These are phyloP conservation scores for Apocynum venetum DNA, from an alignment of 257 asterid species.

Conservation along the genomic window DNA sequence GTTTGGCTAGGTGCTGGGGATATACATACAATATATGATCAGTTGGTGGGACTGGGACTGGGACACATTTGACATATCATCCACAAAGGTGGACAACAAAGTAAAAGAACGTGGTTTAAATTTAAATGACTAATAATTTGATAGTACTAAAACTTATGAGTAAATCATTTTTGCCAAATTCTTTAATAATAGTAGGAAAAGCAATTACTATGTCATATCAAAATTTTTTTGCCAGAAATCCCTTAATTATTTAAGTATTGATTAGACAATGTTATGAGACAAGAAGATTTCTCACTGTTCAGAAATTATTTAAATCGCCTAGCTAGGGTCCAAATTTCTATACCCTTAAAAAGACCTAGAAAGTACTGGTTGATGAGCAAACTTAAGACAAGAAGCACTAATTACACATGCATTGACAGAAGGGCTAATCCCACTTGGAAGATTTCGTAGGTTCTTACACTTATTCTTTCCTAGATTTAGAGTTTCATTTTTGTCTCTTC, in stretches of 20 bases:
- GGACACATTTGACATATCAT: neutral
- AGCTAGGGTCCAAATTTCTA: constrained; percentile 4
- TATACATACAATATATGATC: neutral
- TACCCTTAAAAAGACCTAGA: neutral
- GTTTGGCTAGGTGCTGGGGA: neutral
- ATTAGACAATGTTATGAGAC: neutral
- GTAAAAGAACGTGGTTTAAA: constrained; percentile 6
- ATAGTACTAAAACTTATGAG: no score
- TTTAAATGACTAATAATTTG: neutral
- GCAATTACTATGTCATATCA: neutral
- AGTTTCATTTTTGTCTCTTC: constrained; percentile 13
- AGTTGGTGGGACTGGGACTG: neutral
- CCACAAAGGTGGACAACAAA: neutral
- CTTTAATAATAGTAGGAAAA: neutral
- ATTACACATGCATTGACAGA: constrained; percentile 12
- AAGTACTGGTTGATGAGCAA: neutral
- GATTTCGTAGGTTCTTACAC: constrained; percentile 42
- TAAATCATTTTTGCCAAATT: neutral
- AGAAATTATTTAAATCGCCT: neutral
- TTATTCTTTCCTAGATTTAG: constrained; percentile 32
- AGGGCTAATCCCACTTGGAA: constrained; percentile 23
- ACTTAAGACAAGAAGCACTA: constrained; percentile 1
- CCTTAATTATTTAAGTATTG: neutral
- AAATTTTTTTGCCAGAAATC: neutral
- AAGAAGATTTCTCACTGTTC: neutral